Base-by-base conservation (phyloP, 495 filamentous ascomycete genomes). In the Daldinia loculata region DNA sequence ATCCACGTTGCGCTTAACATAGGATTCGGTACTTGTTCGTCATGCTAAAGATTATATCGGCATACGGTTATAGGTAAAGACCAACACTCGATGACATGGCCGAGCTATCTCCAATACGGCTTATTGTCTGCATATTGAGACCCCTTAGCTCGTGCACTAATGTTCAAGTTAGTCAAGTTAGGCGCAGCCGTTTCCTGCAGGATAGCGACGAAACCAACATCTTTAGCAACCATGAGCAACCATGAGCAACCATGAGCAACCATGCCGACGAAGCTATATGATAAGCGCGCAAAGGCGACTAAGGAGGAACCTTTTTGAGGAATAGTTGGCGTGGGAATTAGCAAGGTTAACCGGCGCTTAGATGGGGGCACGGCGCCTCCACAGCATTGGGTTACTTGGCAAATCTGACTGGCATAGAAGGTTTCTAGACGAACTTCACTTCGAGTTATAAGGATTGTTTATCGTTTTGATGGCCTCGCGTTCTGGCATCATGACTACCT, bases 371-470 rank as follows among this genome's bases (percentile, higher is more conserved):
- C 50, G 61, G 64, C 69, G 69, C 58, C 64, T 72, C 69, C 69
- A 68, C 64, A 61, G 55, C 51, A 24, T 51, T 63, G 70, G 70
- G 70, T 64, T 53, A 65, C n/a, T 60, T 60, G 56, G 43, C 39
- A 58, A 58, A 65, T 22, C 48, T 73, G 70, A 73, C 70, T 73
- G 70, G 70, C 66, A 73, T 73, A 59, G 70, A 73, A 73, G 32
- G 45, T 57, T 69, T 69, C 70, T 66, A 69, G 70, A 73, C 27
- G 58, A 53, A 36, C 55, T 55, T 63, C 62, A 63, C 41, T 32
- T 61, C 41, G 22, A 66, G 38, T 50, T 61, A 66, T 52, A 55
- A 69, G 29, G 6, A 50, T 24, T 56, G 29, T 43, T 66, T 59
- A 64, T 58, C 17, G 22, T 58, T 51, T 36, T n/a, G 27, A 43